Conservation (phyloP, 495 filamentous ascomycete species). For the Pseudomonodictys pantanalensis region DNA sequence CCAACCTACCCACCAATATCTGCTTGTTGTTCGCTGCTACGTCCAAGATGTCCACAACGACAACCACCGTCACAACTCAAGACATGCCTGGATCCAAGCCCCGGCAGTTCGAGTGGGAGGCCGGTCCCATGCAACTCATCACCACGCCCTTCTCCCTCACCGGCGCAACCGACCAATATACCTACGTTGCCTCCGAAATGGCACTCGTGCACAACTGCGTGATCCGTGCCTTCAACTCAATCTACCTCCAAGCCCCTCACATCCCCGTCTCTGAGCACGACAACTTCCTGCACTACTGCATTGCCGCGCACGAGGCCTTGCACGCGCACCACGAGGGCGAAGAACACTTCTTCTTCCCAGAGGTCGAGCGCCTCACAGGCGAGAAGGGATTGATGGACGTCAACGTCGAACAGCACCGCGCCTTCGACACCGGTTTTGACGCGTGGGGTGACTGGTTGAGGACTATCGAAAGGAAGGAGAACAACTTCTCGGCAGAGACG, state of each 20-base stretch:
- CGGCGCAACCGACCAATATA: constrained; percentile 22
- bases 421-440: constrained; percentile 13
- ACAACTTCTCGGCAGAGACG: background rate
- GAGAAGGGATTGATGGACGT: constrained; percentile 45
- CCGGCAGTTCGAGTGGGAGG: constrained; percentile 8
- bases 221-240: constrained; percentile 49
- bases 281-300: constrained; percentile 45
- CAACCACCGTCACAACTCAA: background rate
- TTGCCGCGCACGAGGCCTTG: constrained; percentile 34
- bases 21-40: background rate
- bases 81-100: background rate
- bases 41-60: background rate
- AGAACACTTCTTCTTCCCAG: constrained; percentile 47
- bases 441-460: constrained; percentile 20
- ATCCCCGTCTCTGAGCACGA: constrained; percentile 36
- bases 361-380: constrained; percentile 42
- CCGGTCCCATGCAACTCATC: constrained; percentile 22
- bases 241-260: constrained; percentile 50
- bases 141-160: constrained; percentile 3
- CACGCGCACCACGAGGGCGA: constrained; percentile 48
- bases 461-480: background rate
- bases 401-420: constrained; percentile 18
- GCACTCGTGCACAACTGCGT: constrained; percentile 50
- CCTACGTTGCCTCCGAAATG: constrained; percentile 43
- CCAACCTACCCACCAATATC: background rate